phyloP scores from a whole-genome alignment of 2,329 filamentous ascomycete species.

The Davidsoniella australis region DNA sequence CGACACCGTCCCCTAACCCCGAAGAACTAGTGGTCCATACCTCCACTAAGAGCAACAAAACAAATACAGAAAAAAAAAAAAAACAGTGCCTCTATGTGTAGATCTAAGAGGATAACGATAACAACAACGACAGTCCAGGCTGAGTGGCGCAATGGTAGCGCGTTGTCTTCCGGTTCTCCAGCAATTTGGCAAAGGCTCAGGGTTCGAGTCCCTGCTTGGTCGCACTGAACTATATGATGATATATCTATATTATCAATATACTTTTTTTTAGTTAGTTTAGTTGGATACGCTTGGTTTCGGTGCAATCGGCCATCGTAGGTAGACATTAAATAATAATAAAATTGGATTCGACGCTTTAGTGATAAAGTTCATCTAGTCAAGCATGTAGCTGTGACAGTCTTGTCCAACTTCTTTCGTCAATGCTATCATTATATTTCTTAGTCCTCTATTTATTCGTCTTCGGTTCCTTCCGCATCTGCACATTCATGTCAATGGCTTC shows the following conservation, averaged over 20 bases:
- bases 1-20: no score
- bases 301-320: no score
- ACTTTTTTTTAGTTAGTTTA: conserved; percentile 1
- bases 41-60: no score
- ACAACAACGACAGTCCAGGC: neutral
- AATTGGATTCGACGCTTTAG: no score
- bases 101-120: neutral
- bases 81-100: no score
- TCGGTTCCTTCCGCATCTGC: conserved; percentile 31
- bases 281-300: neutral
- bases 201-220: conserved; percentile 5
- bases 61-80: no score
- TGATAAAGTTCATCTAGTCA: no score
- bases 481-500: conserved; percentile 42
- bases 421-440: neutral
- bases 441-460: conserved; percentile 20
- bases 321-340: no score
- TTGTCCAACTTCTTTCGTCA: neutral
- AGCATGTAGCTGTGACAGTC: neutral
- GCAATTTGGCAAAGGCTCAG: conserved; percentile 13
- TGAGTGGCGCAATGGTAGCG: conserved; percentile 13
- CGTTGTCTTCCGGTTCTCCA: conserved; percentile 13
- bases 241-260: neutral
- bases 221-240: neutral
- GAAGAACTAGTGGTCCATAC: no score